Evolutionary conservation across 805 yeast genomes (phyloP), one percentile per base, ranked within the genome.

Genomic region (Spathaspora passalidarum): DNA sequence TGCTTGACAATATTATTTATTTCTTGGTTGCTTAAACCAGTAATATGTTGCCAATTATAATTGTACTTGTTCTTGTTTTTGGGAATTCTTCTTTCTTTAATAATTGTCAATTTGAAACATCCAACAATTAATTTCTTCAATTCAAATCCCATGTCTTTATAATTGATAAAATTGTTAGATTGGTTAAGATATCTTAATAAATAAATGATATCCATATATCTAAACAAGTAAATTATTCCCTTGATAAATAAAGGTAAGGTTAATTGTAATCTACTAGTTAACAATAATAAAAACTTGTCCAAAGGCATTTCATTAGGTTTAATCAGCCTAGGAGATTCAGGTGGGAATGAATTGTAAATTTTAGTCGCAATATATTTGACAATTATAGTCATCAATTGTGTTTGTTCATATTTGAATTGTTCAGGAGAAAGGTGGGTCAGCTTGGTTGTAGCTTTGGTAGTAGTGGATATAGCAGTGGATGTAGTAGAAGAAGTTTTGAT

Each of bases 141-240:
- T 19, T 66, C 67, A 54, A 66, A 71, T 26, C 69, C 75, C 77
- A 72, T 72, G 25, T 67, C 73, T 38, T 62, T 69, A 54, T 66
- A 69, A 52, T 66, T 69, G 25, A 72, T 75, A 48, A 62, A 68
- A 49, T 72, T 72, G 50, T 72, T 72, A 22, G 74, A 65, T 52
- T 72, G 77, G 49, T 72, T 72, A 46, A 72, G 63, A 50, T 72
- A 72, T 44, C 77, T 56, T 48, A 72, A 65, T 45, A 72, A 62
- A 54, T 72, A 72, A 42, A 72, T 66, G 38, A 72, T 69, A 51
- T 72, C 76, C 76, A 72, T 72, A 53, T 72, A 72, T 44, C 77
- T 60, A 59, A 72, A 72, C 39, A 72, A 58, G 50, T 72, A 72
- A 21, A 72, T 68, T 34, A 66, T 59, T 4, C 75, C 71, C 47